Conservation (phyloP, 2,329 filamentous ascomycete genomes). For the Talaromyces marneffei region DNA sequence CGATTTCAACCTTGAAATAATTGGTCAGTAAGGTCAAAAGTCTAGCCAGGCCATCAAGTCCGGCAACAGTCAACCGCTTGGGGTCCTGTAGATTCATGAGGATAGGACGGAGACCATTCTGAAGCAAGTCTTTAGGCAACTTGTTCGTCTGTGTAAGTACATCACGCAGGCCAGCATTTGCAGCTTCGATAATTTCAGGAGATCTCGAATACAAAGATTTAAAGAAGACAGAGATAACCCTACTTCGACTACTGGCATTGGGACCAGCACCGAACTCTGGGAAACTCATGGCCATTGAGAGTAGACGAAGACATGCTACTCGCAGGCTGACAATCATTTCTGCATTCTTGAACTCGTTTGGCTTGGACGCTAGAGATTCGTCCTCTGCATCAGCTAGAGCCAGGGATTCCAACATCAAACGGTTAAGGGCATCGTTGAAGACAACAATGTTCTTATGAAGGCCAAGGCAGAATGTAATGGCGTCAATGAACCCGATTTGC, state of each 20-base stretch:
- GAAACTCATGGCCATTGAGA: conserved; percentile 89
- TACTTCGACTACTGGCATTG: conserved; percentile 56
- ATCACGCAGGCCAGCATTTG: conserved; percentile 81
- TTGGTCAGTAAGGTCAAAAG: conserved; percentile 88
- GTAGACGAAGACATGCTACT: conserved; percentile 85
- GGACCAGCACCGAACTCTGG: conserved; percentile 79
- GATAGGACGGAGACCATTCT: conserved; percentile 91
- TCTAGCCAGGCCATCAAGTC: conserved; percentile 83
- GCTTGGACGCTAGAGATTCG: conserved; percentile 85
- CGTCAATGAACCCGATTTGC: conserved; percentile 97
- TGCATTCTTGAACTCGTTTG: conserved; percentile 88
- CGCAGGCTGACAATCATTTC: conserved; percentile 87
- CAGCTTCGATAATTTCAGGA: conserved; percentile 84
- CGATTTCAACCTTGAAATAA: conserved; percentile 99
- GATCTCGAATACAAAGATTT: conserved; percentile 94
- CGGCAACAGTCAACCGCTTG: conserved; percentile 79
- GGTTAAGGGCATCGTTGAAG: conserved; percentile 86
- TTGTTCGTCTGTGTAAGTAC: conserved; percentile 86
- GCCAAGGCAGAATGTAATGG: conserved; percentile 89
- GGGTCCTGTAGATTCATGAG: conserved; percentile 93
- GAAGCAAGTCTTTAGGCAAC: conserved; percentile 87
- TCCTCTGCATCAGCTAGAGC: conserved; percentile 92
- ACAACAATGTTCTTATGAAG: conserved; percentile 82
- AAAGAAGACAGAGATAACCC: conserved; percentile 94
- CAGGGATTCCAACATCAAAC: conserved; percentile 86